A percentile compares a stretch with the other conserved stretches of the same genome.
Evolutionary conservation across 2,329 filamentous ascomycete genomes (phyloP).

Genomic region (Neobulgaria alba): DNA sequence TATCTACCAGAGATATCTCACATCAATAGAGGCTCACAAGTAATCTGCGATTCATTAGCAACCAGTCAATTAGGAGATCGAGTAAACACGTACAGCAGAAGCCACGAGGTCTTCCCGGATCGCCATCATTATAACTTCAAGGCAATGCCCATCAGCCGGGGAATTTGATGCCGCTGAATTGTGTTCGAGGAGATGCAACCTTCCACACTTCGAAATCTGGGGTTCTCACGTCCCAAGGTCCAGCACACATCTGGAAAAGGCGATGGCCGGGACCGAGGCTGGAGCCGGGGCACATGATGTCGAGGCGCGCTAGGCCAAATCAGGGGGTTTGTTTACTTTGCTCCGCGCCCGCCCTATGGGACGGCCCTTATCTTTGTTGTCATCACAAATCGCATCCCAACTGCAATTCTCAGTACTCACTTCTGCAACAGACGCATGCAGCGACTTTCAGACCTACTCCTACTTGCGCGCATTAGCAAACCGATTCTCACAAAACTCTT

Average conservation of each 20-base stretch:
- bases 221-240: too few species aligned
- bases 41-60: constrained; percentile 24
- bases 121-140: constrained; percentile 45
- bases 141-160: not conserved
- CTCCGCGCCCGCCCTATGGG: constrained; percentile 4
- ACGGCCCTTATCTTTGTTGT: constrained; percentile 9
- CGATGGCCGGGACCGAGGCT: constrained; percentile 16
- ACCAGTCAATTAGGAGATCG: constrained; percentile 12
- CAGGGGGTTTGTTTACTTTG: constrained; percentile 16
- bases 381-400: constrained; percentile 9
- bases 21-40: constrained; percentile 24
- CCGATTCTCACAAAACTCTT: not conserved
- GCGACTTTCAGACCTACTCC: constrained; percentile 1
- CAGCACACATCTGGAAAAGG: constrained; percentile 6
- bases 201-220: constrained; percentile 7
- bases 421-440: constrained; percentile 8
- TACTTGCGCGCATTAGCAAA: not conserved
- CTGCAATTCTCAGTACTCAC: not conserved
- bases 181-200: constrained; percentile 3
- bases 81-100: constrained; percentile 57
- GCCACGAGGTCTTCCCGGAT: constrained; percentile 89
- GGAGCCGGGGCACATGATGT: constrained; percentile 2
- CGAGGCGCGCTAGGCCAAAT: constrained; percentile 7
- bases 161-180: not conserved
- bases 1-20: constrained; percentile 3